phyloP scores from a whole-genome alignment of 2,329 filamentous ascomycete genomes.

The Alternaria panax region DNA sequence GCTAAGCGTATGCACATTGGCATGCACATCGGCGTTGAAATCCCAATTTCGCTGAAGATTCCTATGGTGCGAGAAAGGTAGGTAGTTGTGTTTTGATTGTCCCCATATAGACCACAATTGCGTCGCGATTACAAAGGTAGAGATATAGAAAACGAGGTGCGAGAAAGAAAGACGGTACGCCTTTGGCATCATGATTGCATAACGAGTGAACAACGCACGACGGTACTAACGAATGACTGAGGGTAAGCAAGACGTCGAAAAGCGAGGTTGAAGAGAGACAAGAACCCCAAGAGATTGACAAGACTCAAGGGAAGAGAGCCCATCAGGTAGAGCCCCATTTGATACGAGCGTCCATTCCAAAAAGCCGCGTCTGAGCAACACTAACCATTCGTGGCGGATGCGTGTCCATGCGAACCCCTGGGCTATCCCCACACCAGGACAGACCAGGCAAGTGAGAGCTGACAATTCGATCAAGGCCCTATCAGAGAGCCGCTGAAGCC shows the following conservation, averaged over 20 bases:
- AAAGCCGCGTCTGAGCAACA: conserved; percentile 23
- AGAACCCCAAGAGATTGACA: conserved; percentile 28
- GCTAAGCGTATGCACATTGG: conserved; percentile 43
- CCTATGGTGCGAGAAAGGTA: conserved; percentile 12
- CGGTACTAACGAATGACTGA: conserved; percentile 8
- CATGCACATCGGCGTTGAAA: conserved; percentile 41
- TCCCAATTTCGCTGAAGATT: conserved; percentile 24
- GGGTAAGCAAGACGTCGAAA: conserved; percentile 12
- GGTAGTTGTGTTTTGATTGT: conserved; percentile 29
- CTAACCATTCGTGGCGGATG: conserved; percentile 25
- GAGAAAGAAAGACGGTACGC: conserved; percentile 36
- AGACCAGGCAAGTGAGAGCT: conserved; percentile 21
- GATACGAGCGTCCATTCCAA: conserved; percentile 21
- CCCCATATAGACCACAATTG: conserved; percentile 42
- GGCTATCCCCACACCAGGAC: conserved; percentile 22
- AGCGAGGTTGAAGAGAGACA: conserved; percentile 17
- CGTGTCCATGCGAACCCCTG: conserved; percentile 24
- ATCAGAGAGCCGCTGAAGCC: conserved; percentile 16
- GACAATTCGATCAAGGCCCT: conserved; percentile 12
- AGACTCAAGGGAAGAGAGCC: conserved; percentile 24
- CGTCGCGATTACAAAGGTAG: conserved; percentile 38
- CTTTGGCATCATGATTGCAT: conserved; percentile 45
- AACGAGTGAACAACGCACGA: conserved; percentile 26
- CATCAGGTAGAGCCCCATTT: conserved; percentile 12
- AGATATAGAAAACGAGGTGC: conserved; percentile 41